These are phyloP conservation scores for Coemansia sp. DNA, from an alignment of 192 early-diverging fungal species.

Conservation along the genomic window DNA sequence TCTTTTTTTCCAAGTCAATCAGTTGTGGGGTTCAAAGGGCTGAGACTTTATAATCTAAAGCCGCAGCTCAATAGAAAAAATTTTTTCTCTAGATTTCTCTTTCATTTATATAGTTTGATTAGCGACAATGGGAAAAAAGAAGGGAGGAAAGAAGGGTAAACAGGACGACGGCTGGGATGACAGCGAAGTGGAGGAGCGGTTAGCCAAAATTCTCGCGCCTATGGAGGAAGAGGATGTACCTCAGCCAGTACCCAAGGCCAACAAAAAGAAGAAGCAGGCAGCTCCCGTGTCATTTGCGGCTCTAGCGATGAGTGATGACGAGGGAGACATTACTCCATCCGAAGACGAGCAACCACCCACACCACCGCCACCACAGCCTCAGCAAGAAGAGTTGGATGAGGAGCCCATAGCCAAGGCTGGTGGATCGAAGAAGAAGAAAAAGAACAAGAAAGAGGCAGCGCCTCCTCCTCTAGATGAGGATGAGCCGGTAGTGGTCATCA, in stretches of 20 bases:
- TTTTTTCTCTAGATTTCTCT: neutral
- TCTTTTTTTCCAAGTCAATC: too few species aligned
- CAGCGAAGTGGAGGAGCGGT: conserved; percentile 4
- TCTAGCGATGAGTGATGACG: conserved; percentile 37
- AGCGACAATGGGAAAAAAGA: conserved; percentile 21
- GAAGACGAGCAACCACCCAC: conserved; percentile 16
- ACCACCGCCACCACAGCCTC: conserved; percentile 5
- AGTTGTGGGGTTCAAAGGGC: neutral
- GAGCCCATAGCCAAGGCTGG: conserved; percentile 7
- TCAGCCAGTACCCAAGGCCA: conserved; percentile 15
- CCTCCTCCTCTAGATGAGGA: conserved; percentile 23
- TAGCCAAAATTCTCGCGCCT: conserved; percentile 7
- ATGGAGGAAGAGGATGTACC: neutral
- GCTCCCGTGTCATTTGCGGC: conserved; percentile 17
- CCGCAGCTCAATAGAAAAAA: neutral
- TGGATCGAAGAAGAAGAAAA: conserved; percentile 32
- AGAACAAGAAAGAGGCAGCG: conserved; percentile 25
- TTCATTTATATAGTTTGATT: conserved; percentile 7
- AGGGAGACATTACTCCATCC: conserved; percentile 34
- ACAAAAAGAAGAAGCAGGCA: conserved; percentile 32
- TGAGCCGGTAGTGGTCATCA: conserved; percentile 51
- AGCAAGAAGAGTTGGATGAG: conserved; percentile 7
- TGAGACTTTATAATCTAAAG: neutral
- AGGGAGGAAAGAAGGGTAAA: conserved; percentile 12
- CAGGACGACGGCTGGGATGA: conserved; percentile 4